Base-by-base conservation (phyloP, 2,329 filamentous ascomycete species). In the Aureobasidium sp. region DNA sequence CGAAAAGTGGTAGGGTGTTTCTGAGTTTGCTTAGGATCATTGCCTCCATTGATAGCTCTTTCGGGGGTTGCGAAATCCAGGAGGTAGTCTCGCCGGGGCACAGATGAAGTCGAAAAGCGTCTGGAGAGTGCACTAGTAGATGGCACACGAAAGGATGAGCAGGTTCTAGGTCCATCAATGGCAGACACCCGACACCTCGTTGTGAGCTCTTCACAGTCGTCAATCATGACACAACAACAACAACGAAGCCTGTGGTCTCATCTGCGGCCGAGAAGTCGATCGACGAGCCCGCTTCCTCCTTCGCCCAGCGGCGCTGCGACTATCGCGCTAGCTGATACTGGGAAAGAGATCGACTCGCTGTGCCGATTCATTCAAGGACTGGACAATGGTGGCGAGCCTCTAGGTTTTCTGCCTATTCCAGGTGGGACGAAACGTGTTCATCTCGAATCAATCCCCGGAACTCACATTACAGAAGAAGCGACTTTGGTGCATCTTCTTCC, bases 1-100 rank as follows among this genome's bases (percentile, higher is more conserved):
- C 97, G 92, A 76, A 97, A 99, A 0, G 92, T 99, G 7, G 94
- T 94, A 0, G 94, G 94, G 68, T 97, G 94, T 71, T 99, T 99
- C 74, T 99, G 94, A 0, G 91, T 86, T n/a, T 93, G 86, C 72
- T 94, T 95, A 5, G 85, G 72, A 62, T 81, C 80, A 37, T 79
- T 82, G 52, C 87, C 85, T 35, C 70, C 82, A 5, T 83, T 81
- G 27, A 84, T 85, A 61, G 91, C 88, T 64, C 93, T 88, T 47
- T 91, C 88, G 0, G 92, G 92, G 73, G 97, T 91, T 12, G 91
- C 93, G 17, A 97, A 82, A 64, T 92, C 90, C 44, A 97, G 79
- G n/a, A 96, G 94, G 70, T 96, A 88, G 69, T 88, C 86, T 42
- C 86, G 82, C 66, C 84, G 82, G 62, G 60, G 60, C 15, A 48